Base-by-base conservation (phyloP, 306 rosid species). In the Bauhinia variegata region DNA sequence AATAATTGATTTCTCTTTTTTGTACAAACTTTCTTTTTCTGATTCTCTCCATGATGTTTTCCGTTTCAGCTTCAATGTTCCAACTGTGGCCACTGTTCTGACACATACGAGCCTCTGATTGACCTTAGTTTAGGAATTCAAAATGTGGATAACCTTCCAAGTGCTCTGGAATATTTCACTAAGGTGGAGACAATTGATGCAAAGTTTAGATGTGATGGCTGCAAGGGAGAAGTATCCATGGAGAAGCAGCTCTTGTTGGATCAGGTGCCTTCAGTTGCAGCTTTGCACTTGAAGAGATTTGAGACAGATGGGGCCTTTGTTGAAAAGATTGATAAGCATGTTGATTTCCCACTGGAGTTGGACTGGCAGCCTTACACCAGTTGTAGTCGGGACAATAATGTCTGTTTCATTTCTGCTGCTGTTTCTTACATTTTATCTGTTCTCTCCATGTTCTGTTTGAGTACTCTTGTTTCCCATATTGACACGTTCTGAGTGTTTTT, bases 111-210 rank as follows among this genome's bases (percentile, higher is more conserved):
- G 74, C 90, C 97, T 59, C 63, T 86, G 54, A 81, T 87, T 71
- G 99, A 93, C 72, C 54, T 93, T 72, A 93, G 99, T 64, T 72
- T 93, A 75, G 97, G 88, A 84, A 90, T 93, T 54, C 92, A 86
- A 55, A 79, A 80, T 57, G 92, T 77, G 7, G 89, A 86, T 38
- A 65, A 75, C 46, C 90, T 93, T 63, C 68, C 83, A 19, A 75
- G 76, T 76, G 99, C 99, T 32, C 41, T 93, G 59, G 78, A 79
- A 15, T 93, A 92, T 37, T 93, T 93, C 68, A 93, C 99, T 50
- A 90, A 60, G 79, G 84, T 81, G 76, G 97, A 93, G 64, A 75
- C 64, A 52, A 90, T 93, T 49, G 89, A 87, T 50, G 90, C 73
- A 4, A 86, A 63, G 75, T 66, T 93, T 65, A 79, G 48, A 66